Conservation (phyloP, 345 rosid genomes). For the Gossypium longicalyx region DNA sequence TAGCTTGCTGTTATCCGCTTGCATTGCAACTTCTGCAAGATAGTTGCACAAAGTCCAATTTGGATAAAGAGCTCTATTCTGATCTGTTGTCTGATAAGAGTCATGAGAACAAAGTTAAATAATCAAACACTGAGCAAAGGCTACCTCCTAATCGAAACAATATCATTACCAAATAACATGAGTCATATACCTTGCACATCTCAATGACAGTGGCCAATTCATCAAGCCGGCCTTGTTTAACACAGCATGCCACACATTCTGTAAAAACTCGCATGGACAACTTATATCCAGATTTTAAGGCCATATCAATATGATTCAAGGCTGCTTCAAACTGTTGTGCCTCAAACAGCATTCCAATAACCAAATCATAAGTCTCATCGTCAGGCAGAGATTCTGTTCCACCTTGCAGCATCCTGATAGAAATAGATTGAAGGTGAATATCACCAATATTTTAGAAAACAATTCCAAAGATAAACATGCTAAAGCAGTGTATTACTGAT, state of each 20-base stretch:
- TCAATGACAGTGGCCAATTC: slow-evolving; percentile 66
- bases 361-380: slow-evolving; percentile 73
- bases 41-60: slow-evolving; percentile 59
- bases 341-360: slow-evolving; percentile 52
- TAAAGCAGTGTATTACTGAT: too few species aligned
- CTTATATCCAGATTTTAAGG: slow-evolving; percentile 54
- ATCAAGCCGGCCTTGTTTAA: slow-evolving; percentile 52
- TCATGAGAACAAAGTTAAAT: slow-evolving; percentile 22
- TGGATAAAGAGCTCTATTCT: slow-evolving; percentile 83
- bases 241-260: slow-evolving; percentile 55
- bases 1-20: slow-evolving; percentile 70
- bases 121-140: not conserved
- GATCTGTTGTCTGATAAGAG: slow-evolving; percentile 57
- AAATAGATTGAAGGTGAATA: slow-evolving; percentile 13
- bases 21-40: slow-evolving; percentile 69
- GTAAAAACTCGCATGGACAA: slow-evolving; percentile 51
- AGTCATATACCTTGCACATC: slow-evolving; percentile 76
- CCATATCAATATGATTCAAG: slow-evolving; percentile 53
- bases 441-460: not conserved
- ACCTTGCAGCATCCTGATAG: slow-evolving; percentile 73
- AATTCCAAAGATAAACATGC: slow-evolving; percentile 1
- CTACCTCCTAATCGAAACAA: slow-evolving; percentile 4
- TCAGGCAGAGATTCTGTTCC: slow-evolving; percentile 78
- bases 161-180: slow-evolving; percentile 6
- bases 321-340: slow-evolving; percentile 53